Conservation (phyloP, 257 asterid genomes). For the Solanum ossicruentum region DNA sequence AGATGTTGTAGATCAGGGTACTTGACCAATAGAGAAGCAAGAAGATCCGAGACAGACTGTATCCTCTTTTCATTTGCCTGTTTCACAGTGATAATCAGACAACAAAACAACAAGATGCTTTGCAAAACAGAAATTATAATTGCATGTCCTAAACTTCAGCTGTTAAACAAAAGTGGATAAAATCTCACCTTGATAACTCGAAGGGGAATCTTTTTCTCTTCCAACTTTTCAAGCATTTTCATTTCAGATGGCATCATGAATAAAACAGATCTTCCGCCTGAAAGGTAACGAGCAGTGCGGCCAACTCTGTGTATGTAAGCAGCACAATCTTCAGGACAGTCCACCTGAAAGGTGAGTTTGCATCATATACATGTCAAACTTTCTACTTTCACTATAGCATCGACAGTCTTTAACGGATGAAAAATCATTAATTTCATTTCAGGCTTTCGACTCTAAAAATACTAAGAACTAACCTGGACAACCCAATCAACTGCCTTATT, state of each 20-base stretch:
- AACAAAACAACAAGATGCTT: background rate
- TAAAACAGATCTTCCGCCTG: conserved; percentile 75
- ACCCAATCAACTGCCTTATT: conserved; percentile 93
- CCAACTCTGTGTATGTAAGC: conserved; percentile 97
- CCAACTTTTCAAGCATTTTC: conserved; percentile 66
- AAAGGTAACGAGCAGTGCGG: conserved; percentile 90
- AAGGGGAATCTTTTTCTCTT: conserved; percentile 76
- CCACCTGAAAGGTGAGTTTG: conserved; percentile 40
- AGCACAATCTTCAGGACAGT: conserved; percentile 90
- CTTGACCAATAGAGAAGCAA: conserved; percentile 78
- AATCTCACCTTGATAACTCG: conserved; percentile 43
- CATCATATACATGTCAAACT: background rate
- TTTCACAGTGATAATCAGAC: background rate
- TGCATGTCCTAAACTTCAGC: background rate
- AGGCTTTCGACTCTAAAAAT: background rate
- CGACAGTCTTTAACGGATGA: background rate
- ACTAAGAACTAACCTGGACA: conserved; percentile 58
- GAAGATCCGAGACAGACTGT: conserved; percentile 69
- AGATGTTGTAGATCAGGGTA: conserved; percentile 57
- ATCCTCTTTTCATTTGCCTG: conserved; percentile 68
- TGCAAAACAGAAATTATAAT: background rate
- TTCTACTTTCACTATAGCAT: background rate
- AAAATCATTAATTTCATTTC: background rate
- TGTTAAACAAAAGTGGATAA: background rate
- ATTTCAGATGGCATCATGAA: conserved; percentile 78